These are phyloP conservation scores for Moesziomyces sp. DNA, from an alignment of 1,284 basidiomycete species.

Conservation along the genomic window DNA sequence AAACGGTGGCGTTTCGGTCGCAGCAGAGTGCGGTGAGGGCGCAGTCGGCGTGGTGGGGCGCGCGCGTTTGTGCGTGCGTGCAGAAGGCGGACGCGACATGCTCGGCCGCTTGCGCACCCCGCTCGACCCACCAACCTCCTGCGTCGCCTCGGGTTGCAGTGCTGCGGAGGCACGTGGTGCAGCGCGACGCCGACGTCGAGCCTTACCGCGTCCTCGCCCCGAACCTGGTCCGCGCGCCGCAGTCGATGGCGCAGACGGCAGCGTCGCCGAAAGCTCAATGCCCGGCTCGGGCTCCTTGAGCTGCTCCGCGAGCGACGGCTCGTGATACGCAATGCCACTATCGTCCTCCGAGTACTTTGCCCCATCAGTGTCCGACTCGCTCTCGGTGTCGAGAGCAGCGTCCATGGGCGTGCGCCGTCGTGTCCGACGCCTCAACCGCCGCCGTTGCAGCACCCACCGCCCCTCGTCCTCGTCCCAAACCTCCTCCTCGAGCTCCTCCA, in stretches of 20 bases:
- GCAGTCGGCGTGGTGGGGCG: conserved; percentile 7
- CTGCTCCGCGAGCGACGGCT: conserved; percentile 19
- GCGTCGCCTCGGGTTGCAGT: neutral
- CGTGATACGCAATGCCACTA: conserved; percentile 37
- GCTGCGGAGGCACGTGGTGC: no score
- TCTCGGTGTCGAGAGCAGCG: conserved; percentile 16
- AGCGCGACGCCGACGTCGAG: neutral
- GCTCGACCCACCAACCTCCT: neutral
- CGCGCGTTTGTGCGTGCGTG: conserved; percentile 33
- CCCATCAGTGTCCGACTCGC: neutral
- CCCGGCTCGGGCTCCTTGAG: conserved; percentile 24
- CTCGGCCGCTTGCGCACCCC: conserved; percentile 19
- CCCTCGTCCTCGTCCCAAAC: conserved; percentile 40
- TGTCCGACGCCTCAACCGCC: conserved; percentile 20
- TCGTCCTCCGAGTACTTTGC: conserved; percentile 31
- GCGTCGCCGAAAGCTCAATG: conserved; percentile 18
- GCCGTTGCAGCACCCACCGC: conserved; percentile 33
- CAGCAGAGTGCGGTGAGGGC: neutral
- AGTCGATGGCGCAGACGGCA: conserved; percentile 17
- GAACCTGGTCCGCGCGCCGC: neutral
- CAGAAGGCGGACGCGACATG: conserved; percentile 33
- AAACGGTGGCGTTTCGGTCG: conserved; percentile 18
- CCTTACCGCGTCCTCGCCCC: neutral
- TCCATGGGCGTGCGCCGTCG: conserved; percentile 24
- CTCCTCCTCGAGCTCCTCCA: conserved; percentile 32